Percentiles rank a stretch among this genome's conserved stretches.
phyloP scores from a whole-genome alignment of 176 grass and related monocot species.

The Avena insularis region DNA sequence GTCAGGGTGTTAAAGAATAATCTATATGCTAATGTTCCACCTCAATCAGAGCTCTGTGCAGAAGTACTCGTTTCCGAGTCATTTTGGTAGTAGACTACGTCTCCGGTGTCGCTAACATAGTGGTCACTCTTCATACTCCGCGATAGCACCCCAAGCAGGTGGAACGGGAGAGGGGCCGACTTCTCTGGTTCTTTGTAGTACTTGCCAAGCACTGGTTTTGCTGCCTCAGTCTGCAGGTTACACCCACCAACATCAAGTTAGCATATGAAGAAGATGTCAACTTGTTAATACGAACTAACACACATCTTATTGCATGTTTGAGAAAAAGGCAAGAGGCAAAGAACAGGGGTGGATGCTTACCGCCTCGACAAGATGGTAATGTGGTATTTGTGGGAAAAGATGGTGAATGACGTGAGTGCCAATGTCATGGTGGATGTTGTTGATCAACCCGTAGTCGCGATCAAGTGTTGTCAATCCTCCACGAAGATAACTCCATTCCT shows the following conservation, averaged over 20 bases:
- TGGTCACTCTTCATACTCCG: conserved; percentile 74
- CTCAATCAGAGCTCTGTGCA: conserved; percentile 55
- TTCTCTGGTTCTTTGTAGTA: conserved; percentile 90
- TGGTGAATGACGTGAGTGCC: conserved; percentile 98
- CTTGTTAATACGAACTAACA: background rate
- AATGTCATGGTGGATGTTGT: conserved; percentile 95
- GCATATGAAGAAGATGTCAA: background rate
- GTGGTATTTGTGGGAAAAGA: conserved; percentile 93
- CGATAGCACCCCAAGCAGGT: conserved; percentile 60
- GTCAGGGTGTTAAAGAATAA: conserved; percentile 33
- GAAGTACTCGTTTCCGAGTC: conserved; percentile 52
- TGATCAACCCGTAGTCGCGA: conserved; percentile 90
- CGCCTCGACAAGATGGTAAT: conserved; percentile 92
- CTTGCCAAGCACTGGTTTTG: conserved; percentile 90
- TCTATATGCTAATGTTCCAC: conserved; percentile 30
- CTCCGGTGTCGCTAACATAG: conserved; percentile 80
- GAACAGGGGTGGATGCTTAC: conserved; percentile 45
- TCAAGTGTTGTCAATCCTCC: conserved; percentile 93
- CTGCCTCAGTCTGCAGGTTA: conserved; percentile 76
- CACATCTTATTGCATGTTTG: background rate
- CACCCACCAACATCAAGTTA: conserved; percentile 38
- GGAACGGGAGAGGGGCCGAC: conserved; percentile 74
- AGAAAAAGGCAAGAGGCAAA: background rate
- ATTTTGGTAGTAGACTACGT: conserved; percentile 84
- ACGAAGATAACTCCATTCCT: conserved; percentile 97